Conservation (phyloP, 768 basidiomycete species). For the Macrolepiota albuminosa region DNA sequence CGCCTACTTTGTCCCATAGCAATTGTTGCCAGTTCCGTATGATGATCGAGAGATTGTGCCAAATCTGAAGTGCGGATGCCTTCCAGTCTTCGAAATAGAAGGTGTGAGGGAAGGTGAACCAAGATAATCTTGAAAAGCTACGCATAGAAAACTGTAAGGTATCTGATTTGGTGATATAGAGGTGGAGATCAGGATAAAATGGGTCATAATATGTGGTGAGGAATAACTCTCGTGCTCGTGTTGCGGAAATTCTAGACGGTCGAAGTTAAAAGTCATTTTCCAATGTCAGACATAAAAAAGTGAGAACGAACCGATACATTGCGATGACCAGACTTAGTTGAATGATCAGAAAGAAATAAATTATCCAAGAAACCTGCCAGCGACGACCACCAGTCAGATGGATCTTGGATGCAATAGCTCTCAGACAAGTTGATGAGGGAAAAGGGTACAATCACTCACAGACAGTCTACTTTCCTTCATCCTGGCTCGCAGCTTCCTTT, state of each 20-base stretch:
- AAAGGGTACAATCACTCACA: constrained; percentile 25
- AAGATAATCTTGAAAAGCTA: constrained; percentile 24
- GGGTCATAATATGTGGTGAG: constrained; percentile 77
- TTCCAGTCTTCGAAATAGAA: constrained; percentile 37
- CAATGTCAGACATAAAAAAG: background rate
- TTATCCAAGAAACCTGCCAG: constrained; percentile 25
- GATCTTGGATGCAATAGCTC: constrained; percentile 6
- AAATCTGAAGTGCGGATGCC: constrained; percentile 30
- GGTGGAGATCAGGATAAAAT: constrained; percentile 66
- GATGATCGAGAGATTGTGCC: constrained; percentile 29
- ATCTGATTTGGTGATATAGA: constrained; percentile 43
- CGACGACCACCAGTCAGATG: constrained; percentile 16
- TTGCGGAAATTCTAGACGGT: constrained; percentile 37
- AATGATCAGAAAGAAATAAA: constrained; percentile 29
- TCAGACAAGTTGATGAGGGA: background rate
- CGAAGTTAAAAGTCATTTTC: background rate
- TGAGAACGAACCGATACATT: constrained; percentile 54
- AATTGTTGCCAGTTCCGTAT: constrained; percentile 32
- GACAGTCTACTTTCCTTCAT: constrained; percentile 31
- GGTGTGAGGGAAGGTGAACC: constrained; percentile 31
- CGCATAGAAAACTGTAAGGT: constrained; percentile 30
- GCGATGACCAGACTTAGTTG: constrained; percentile 43
- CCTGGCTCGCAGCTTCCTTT: constrained; percentile 28
- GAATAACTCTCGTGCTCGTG: constrained; percentile 51
- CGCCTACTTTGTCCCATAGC: constrained; percentile 42